These are phyloP conservation scores for Fusarium tjaetaba DNA, from an alignment of 2,329 filamentous ascomycete genomes.

Conservation along the genomic window DNA sequence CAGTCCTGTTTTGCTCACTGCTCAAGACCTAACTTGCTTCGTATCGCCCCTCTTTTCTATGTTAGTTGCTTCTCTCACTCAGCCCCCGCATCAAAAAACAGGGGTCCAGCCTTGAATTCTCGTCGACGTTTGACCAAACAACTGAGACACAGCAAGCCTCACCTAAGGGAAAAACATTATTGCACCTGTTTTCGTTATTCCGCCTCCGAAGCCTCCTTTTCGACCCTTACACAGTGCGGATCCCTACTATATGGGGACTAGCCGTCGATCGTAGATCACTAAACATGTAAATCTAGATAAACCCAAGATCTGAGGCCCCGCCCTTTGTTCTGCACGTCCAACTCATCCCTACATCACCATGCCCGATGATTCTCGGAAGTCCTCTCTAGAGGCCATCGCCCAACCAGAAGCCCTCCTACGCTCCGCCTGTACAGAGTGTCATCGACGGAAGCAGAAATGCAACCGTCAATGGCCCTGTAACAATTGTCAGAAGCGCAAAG, in stretches of 20 bases:
- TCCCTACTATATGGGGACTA: not conserved
- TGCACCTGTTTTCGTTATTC: not conserved
- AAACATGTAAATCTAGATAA: not conserved
- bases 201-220: not conserved
- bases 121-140: not conserved
- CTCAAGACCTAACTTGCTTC: not conserved
- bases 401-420: conserved; percentile 1
- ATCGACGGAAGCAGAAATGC: conserved; percentile 25
- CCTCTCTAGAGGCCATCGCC: not conserved
- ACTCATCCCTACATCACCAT: not conserved
- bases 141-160: conserved; percentile 9
- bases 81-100: not conserved
- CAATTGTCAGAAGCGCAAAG: conserved; percentile 21
- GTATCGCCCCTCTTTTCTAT: not conserved
- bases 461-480: conserved; percentile 26
- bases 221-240: not conserved
- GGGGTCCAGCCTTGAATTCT: not conserved
- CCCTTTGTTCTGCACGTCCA: not conserved
- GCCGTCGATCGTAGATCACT: not conserved
- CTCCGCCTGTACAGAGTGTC: conserved; percentile 20
- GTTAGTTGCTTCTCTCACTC: not conserved
- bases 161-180: conserved; percentile 10
- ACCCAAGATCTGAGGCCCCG: not conserved
- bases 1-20: not conserved
- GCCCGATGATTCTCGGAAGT: conserved; percentile 21